Percentiles rank a stretch among this genome's conserved stretches.
Conservation (phyloP, 2,329 filamentous ascomycete species). For the Diaporthe vaccinii region DNA sequence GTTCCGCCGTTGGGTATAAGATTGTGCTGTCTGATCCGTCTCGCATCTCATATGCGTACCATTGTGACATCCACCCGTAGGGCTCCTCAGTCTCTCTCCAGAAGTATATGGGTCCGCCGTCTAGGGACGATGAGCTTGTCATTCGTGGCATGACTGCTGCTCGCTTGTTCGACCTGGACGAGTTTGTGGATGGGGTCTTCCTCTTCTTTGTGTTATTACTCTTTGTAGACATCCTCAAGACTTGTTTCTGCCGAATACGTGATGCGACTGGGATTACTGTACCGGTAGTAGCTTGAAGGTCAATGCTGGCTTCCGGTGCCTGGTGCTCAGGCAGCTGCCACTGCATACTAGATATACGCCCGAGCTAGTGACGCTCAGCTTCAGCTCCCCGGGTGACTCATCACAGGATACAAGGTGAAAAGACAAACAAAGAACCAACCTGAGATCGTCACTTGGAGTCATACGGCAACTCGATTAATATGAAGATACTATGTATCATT, state of each 20-base stretch:
- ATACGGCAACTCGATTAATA: neutral
- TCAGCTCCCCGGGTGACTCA: slow-evolving; percentile 23
- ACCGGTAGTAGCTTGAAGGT: neutral
- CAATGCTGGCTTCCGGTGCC: neutral
- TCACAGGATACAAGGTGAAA: neutral
- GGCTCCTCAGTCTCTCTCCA: slow-evolving; percentile 61
- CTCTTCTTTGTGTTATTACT: neutral
- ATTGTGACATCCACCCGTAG: slow-evolving; percentile 73
- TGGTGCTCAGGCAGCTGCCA: neutral
- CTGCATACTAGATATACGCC: neutral
- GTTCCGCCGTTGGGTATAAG: slow-evolving; percentile 65
- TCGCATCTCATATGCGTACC: slow-evolving; percentile 67
- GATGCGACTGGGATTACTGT: neutral
- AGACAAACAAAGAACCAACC: neutral
- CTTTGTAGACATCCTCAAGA: neutral
- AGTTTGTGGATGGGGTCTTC: neutral
- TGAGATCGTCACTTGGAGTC: neutral
- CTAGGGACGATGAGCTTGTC: neutral
- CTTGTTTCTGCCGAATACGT: neutral
- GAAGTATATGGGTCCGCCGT: slow-evolving; percentile 56
- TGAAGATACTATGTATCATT: neutral
- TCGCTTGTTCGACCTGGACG: neutral
- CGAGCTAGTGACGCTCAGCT: neutral
- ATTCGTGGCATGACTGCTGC: neutral
- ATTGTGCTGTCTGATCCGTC: slow-evolving; percentile 52